These are phyloP conservation scores for Pseudogymnoascus sp. DNA, from an alignment of 2,329 filamentous ascomycete genomes.

Conservation along the genomic window DNA sequence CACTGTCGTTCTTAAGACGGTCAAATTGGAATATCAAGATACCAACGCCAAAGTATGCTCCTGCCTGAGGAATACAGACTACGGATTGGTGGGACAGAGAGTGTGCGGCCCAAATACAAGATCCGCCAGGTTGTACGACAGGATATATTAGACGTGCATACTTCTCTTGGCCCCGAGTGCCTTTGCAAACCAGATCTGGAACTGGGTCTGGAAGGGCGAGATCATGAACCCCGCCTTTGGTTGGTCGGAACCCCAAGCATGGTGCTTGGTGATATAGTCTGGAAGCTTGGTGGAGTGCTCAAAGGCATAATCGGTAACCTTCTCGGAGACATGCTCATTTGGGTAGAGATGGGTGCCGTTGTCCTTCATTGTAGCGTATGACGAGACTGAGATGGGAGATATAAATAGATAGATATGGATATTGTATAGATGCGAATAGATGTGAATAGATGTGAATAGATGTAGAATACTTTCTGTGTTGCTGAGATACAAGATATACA, in stretches of 20 bases:
- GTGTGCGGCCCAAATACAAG: neutral
- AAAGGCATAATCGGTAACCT: conserved; percentile 36
- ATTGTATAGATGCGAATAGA: neutral
- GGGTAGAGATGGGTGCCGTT: conserved; percentile 32
- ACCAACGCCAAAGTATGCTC: neutral
- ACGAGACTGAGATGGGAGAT: neutral
- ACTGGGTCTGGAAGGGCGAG: conserved; percentile 20
- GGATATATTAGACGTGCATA: conserved; percentile 9
- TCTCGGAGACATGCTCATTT: conserved; percentile 32
- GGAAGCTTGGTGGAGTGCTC: conserved; percentile 36
- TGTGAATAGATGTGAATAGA: neutral
- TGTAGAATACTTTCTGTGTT: neutral
- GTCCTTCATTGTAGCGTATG: conserved; percentile 19
- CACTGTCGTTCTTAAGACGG: neutral
- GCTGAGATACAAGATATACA: neutral
- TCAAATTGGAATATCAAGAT: neutral
- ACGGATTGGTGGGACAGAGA: neutral
- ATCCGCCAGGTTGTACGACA: neutral
- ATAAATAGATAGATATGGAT: neutral
- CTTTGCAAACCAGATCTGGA: conserved; percentile 19
- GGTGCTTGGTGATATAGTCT: conserved; percentile 34
- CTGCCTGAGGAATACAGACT: neutral
- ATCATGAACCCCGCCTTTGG: conserved; percentile 21
- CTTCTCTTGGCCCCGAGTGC: conserved; percentile 20
- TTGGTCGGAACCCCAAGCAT: conserved; percentile 26